Evolutionary conservation across 345 rosid species (phyloP), one percentile per base, ranked within the genome.

Genomic region (Eucalyptus globulus): DNA sequence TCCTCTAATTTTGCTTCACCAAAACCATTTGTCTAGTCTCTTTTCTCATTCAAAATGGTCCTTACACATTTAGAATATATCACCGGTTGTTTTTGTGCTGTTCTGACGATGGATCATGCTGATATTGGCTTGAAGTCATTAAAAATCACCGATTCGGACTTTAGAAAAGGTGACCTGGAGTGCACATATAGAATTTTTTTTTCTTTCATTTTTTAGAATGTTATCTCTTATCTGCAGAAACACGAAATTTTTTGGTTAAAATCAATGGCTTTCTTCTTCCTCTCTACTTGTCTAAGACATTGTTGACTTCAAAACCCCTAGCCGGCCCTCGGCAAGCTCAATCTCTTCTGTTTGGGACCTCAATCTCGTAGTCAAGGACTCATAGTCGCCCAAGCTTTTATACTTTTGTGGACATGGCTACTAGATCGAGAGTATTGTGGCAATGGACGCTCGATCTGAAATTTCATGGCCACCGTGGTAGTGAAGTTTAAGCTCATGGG

Each of bases 81-180:
- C 7, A 1, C 4, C 12, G 11, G 5, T 9, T 34, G 12, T 69
- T 3, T 69, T 5, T 31, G 24, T 6, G 13, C 80, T 7, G 7
- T 69, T 69, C 1, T 2, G 21, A 9, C 1, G 12, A 69, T 2
- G 2, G 22, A 31, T 9, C 19, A 31, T 67, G 22, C 12, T 16
- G 43, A 31, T 9, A 16, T 16, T 31, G 3, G 12, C 2, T 8
- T 15, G 0, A 2, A 2, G 12, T 67, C 40, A 5, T 31, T n/a
- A 1, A 67, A 31, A 67, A n/a, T 67, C 5, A 6, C 11, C 1
- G 40, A 15, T 65, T n/a, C 5, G 21, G 37, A 8, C 72, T 29
- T 62, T 13, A 14, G 72, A 62, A 62, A 62, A 29, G 19, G 17
- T 29, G 16, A 62, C 40, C 5, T 29, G 76, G 11, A 69, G 13